Evolutionary conservation across 345 rosid species (phyloP), one percentile per base, ranked within the genome.

Genomic region (Erysimum cheiranthoides): DNA sequence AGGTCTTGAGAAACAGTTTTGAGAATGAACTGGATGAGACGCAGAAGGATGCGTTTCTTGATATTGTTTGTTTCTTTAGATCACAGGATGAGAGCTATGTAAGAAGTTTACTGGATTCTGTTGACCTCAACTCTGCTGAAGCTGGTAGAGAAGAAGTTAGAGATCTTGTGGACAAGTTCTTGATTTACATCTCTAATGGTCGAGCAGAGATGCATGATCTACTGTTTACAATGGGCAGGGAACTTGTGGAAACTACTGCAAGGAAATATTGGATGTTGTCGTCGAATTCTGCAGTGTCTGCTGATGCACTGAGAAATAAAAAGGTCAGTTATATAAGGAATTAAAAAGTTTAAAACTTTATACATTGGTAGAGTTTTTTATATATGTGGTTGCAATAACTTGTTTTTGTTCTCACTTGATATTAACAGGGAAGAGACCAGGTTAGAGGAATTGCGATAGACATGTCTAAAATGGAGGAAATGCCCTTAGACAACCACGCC

Each of bases 31-130:
- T 42, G 4, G 12, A 42, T n/a, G 5, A 42, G 46, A 3, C 30
- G 7, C 74, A 64, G 9, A 71, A 81, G 58, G 35, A 13, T 16
- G 62, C 72, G 2, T 83, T 85, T 79, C 77, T 81, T 10, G 86
- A 81, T 27, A 68, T 85, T 30, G 86, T 62, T 1, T 70, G 62
- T 50, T 70, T 82, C 64, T 80, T 80, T 4, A 77, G 67, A 11
- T 71, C 80, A 2, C 4, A 25, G 4, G 28, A 40, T 2, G 45
- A 12, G 16, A 50, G 62, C 2, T 1, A 3, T 14, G 62, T 80
- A 0, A 45, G 1, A 17, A 27, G 38, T 28, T 63, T 80, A 10
- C 64, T 81, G 0, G 75, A 68, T 40, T 40, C 62, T 54, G 1
- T 1, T 53, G 39, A 39, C 2, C 46, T 21, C 10, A 42, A 61